Evolutionary conservation across 805 yeast species (phyloP).

Genomic region (Wickerhamiella brachini): DNA sequence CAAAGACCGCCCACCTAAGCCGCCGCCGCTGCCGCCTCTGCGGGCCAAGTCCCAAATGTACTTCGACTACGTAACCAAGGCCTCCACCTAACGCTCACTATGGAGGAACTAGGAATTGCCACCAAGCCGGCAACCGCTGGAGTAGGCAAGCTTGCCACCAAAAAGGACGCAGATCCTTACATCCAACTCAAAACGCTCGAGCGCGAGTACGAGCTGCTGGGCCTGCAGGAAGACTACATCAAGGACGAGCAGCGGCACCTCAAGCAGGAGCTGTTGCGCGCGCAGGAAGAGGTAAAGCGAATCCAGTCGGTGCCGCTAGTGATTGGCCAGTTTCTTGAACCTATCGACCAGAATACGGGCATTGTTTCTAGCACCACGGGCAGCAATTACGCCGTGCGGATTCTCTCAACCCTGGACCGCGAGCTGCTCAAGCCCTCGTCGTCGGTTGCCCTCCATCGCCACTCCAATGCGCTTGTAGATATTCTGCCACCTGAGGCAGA

Average conservation of each 20-base stretch:
- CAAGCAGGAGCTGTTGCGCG: conserved; percentile 85
- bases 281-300: conserved; percentile 96
- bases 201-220: conserved; percentile 72
- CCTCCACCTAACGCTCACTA: not conserved
- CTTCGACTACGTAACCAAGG: not conserved
- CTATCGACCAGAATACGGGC: conserved; percentile 92
- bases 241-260: conserved; percentile 96
- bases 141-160: not conserved
- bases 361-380: conserved; percentile 97
- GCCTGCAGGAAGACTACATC: conserved; percentile 88
- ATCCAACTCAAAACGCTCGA: conserved; percentile 75
- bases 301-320: conserved; percentile 96
- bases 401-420: conserved; percentile 84
- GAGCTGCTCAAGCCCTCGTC: conserved; percentile 90
- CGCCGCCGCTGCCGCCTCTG: not conserved
- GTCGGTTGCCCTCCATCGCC: conserved; percentile 95
- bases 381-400: conserved; percentile 90
- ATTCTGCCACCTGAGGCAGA: conserved; percentile 98
- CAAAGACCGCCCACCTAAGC: not conserved
- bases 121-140: not conserved
- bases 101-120: not conserved
- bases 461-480: conserved; percentile 93
- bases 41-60: not conserved
- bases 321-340: conserved; percentile 95
- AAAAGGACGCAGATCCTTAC: conserved; percentile 47